Evolutionary conservation across 805 yeast genomes (phyloP), one percentile per base, ranked within the genome.

Genomic region (Pichia thaimueangensis): DNA sequence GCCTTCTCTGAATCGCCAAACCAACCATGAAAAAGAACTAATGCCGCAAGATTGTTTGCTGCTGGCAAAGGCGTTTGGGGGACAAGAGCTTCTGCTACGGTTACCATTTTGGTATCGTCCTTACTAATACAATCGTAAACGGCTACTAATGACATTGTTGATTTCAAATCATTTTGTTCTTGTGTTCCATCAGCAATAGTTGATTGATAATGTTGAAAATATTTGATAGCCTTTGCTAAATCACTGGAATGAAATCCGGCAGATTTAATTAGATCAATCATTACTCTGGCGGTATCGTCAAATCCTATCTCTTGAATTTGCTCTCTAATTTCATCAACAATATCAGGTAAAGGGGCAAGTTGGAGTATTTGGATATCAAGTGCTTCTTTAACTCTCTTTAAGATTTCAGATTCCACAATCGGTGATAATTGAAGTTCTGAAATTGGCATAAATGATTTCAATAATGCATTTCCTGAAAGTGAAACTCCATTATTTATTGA

Each of bases 1-100:
- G 66, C 53, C 8, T 47, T 46, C n/a, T 60, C 62, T 0, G 47
- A 42, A 21, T 55, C 42, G 2, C 62, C 64, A 33, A 58, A 49
- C 57, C 58, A 62, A 5, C 59, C 58, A 30, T 58, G 48, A 13
- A 43, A 48, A 8, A 62, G 24, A 7, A 63, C 43, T 9, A 57
- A 42, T 0, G 58, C 49, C 3, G 62, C 57, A 6, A 54, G 20
- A 16, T 55, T 57, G 6, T 41, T 42, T 1, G 59, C 52, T 2
- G 59, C 56, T 7, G 63, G 55, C 11, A 35, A 25, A 9, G 59
- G 56, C 4, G 43, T 24, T 35, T 57, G 63, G 1, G 63, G 63
- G 2, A 59, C 41, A 20, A 59, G 43, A 1, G 52, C 54, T 39
- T 59, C 57, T 1, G 63, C 60, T 25, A 53, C 46, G n/a, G 44